These are phyloP conservation scores for Hirschfeldia incana DNA, from an alignment of 345 rosid species.

Conservation along the genomic window DNA sequence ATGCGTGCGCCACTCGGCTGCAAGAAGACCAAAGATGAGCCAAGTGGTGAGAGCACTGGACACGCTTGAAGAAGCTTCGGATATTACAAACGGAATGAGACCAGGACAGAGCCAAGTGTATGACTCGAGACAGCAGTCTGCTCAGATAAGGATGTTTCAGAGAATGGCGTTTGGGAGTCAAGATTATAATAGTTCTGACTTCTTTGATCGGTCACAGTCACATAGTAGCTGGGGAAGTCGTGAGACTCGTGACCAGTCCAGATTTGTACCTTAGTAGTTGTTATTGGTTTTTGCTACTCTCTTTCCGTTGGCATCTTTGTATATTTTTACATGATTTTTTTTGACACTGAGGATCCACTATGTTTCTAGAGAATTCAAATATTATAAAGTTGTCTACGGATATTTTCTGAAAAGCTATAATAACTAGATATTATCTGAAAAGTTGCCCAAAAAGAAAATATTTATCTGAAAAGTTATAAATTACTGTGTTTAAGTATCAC, in stretches of 20 bases:
- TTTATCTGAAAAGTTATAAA: no score
- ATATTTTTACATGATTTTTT: no score
- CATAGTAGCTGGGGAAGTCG: conserved; percentile 88
- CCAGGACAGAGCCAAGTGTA: conserved; percentile 88
- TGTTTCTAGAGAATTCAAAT: no score
- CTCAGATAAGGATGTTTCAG: conserved; percentile 90
- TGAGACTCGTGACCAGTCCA: conserved; percentile 42
- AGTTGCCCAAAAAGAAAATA: no score
- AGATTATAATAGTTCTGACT: conserved; percentile 76
- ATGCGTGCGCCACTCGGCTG: conserved; percentile 87
- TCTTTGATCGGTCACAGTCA: conserved; percentile 54
- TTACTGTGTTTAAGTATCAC: no score
- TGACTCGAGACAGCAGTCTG: conserved; percentile 81
- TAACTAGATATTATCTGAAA: no score
- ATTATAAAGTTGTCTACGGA: no score
- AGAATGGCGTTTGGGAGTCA: conserved; percentile 95
- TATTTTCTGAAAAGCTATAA: no score
- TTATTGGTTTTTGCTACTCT: no score
- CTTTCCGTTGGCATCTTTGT: no score
- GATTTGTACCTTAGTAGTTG: conserved; percentile 43
- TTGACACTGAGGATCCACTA: no score
- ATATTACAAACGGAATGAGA: conserved; percentile 87
- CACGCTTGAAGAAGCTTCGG: conserved; percentile 61
- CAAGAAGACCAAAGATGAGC: conserved; percentile 91
- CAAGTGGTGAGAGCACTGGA: conserved; percentile 97